Conservation (phyloP, 2,329 filamentous ascomycete species). For the Alternaria infectoria region DNA sequence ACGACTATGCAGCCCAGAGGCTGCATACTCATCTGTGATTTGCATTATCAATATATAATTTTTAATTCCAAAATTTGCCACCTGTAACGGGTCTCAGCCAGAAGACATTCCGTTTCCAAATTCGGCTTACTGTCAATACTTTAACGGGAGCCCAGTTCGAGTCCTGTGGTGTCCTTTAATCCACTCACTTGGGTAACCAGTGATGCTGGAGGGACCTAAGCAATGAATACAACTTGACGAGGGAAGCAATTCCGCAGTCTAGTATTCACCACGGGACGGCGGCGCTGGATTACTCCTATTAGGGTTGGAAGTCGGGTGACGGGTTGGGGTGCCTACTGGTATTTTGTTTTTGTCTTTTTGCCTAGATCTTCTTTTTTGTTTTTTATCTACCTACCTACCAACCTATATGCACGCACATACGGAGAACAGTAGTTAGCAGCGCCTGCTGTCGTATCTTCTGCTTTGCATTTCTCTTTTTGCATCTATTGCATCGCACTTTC, state of each 20-base stretch:
- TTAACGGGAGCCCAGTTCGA: conserved; percentile 51
- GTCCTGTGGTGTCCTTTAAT: conserved; percentile 47
- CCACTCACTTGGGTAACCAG: conserved; percentile 50
- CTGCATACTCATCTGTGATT: rapidly evolving
- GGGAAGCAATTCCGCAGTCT: conserved; percentile 53
- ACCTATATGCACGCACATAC: no score
- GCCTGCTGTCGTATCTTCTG: background rate
- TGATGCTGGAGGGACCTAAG: conserved; percentile 52
- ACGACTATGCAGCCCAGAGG: rapidly evolving
- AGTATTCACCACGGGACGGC: conserved; percentile 51
- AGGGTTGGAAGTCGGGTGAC: conserved; percentile 43
- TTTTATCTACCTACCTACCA: no score
- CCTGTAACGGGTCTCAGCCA: conserved; percentile 47
- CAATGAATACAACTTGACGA: conserved; percentile 51
- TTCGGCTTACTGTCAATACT: conserved; percentile 36
- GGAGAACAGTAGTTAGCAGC: background rate
- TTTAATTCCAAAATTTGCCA: conserved; percentile 14
- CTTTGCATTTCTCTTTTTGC: background rate
- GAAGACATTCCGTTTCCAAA: conserved; percentile 46
- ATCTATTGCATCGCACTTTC: background rate
- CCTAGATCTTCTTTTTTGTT: background rate
- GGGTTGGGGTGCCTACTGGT: conserved; percentile 48
- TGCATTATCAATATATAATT: background rate
- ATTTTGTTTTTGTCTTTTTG: conserved; percentile 35
- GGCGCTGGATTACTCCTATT: conserved; percentile 49